These are phyloP conservation scores for Penicillium lividum DNA, from an alignment of 495 filamentous ascomycete genomes.

Conservation along the genomic window DNA sequence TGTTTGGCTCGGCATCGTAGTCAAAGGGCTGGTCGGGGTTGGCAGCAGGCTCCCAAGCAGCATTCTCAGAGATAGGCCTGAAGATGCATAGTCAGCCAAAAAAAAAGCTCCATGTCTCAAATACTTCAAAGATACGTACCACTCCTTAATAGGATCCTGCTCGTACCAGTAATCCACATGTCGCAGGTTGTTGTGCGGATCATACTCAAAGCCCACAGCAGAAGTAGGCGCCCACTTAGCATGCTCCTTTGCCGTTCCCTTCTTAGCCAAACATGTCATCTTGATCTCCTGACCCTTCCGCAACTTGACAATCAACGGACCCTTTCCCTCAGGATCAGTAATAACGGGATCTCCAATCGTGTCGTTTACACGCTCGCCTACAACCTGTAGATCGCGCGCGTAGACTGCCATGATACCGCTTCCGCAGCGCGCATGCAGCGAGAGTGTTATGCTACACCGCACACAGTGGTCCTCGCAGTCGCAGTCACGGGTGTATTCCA, in stretches of 20 bases:
- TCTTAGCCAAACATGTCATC: slow-evolving; percentile 91
- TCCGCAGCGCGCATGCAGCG: slow-evolving; percentile 77
- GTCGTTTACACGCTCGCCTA: slow-evolving; percentile 61
- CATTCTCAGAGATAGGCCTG: slow-evolving; percentile 86
- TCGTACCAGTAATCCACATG: slow-evolving; percentile 96
- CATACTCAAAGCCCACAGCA: slow-evolving; percentile 96
- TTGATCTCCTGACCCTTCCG: slow-evolving; percentile 84
- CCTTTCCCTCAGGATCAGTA: slow-evolving; percentile 73
- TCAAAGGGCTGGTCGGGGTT: slow-evolving; percentile 83
- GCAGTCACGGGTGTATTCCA: slow-evolving; percentile 92
- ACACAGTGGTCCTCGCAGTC: slow-evolving; percentile 93
- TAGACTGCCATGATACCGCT: slow-evolving; percentile 88
- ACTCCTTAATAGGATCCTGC: slow-evolving; percentile 78
- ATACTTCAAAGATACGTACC: slow-evolving; percentile 59
- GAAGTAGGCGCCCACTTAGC: slow-evolving; percentile 93
- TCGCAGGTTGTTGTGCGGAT: slow-evolving; percentile 88
- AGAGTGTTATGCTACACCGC: slow-evolving; percentile 80
- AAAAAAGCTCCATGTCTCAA: neutral
- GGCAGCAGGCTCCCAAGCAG: slow-evolving; percentile 77
- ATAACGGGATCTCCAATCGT: slow-evolving; percentile 86
- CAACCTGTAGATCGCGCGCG: slow-evolving; percentile 78
- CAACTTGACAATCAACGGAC: slow-evolving; percentile 84
- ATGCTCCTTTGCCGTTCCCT: slow-evolving; percentile 98
- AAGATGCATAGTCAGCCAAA: neutral
- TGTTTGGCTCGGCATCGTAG: slow-evolving; percentile 79